Evolutionary conservation across 2,329 filamentous ascomycete species (phyloP).

Genomic region (Purpureocillium takamizusanense): DNA sequence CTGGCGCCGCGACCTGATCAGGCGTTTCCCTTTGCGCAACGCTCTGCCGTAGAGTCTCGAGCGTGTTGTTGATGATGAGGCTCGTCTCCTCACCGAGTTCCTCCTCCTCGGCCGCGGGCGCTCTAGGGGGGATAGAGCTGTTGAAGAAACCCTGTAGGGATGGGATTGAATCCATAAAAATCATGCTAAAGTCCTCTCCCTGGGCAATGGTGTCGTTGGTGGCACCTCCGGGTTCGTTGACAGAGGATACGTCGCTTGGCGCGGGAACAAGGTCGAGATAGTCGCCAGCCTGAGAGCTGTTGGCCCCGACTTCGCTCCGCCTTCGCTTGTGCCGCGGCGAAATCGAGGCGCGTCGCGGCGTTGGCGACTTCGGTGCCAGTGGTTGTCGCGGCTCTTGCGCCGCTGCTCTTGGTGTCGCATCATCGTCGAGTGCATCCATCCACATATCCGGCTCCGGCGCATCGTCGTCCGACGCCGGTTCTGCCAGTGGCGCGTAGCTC

Average conservation of each 20-base stretch:
- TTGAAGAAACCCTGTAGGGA: slow-evolving; percentile 35
- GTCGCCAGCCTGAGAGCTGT: slow-evolving; percentile 12
- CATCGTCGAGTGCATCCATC: slow-evolving; percentile 31
- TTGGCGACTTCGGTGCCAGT: slow-evolving; percentile 6
- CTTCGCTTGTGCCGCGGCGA: slow-evolving; percentile 2
- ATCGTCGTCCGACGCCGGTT: slow-evolving; percentile 5
- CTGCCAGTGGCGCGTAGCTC: slow-evolving; percentile 3
- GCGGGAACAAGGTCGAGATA: slow-evolving; percentile 19
- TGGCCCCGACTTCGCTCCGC: slow-evolving; percentile 4
- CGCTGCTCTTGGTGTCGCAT: slow-evolving; percentile 23
- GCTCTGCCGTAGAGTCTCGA: slow-evolving; percentile 38
- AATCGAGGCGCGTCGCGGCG: background rate
- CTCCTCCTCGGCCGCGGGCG: slow-evolving; percentile 25
- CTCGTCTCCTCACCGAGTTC: slow-evolving; percentile 49
- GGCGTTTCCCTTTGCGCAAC: slow-evolving; percentile 8
- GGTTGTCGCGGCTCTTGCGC: slow-evolving; percentile 4
- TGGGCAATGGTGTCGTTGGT: slow-evolving; percentile 34
- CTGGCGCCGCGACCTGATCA: slow-evolving; percentile 4
- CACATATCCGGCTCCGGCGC: slow-evolving; percentile 33
- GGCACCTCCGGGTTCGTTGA: slow-evolving; percentile 17
- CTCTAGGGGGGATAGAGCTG: slow-evolving; percentile 20
- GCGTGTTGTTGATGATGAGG: slow-evolving; percentile 44
- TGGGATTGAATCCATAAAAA: slow-evolving; percentile 44
- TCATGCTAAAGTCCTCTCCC: slow-evolving; percentile 52
- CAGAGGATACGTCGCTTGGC: slow-evolving; percentile 23